phyloP scores from a whole-genome alignment of 164 flowering plant species.

The Vitis rotundifolia region DNA sequence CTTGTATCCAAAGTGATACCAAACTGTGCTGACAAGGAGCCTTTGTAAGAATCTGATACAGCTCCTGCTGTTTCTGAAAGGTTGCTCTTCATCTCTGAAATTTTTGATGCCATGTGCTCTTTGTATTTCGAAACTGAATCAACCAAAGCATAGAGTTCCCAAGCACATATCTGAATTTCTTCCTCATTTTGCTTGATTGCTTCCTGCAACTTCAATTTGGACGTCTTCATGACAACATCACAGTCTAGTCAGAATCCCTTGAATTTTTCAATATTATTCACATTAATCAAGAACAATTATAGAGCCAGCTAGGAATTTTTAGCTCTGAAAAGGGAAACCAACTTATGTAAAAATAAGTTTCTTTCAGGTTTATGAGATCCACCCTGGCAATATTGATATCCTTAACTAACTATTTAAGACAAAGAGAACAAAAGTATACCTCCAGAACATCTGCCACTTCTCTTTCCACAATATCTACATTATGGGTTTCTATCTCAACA shows the following conservation, averaged over 20 bases:
- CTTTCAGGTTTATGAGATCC: no score
- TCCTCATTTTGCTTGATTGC: constrained; percentile 48
- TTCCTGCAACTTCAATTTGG: constrained; percentile 52
- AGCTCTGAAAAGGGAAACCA: no score
- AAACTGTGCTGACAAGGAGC: constrained; percentile 34
- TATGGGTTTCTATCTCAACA: constrained; percentile 42
- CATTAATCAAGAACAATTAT: not conserved
- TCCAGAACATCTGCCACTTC: constrained; percentile 62
- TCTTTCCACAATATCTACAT: constrained; percentile 45
- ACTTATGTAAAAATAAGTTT: no score
- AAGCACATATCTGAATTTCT: constrained; percentile 57
- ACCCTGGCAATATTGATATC: no score
- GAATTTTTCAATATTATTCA: no score
- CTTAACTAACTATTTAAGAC: not conserved
- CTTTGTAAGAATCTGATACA: constrained; percentile 47
- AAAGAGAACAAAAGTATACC: constrained; percentile 29
- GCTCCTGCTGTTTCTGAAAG: constrained; percentile 48
- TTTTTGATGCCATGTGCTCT: constrained; percentile 52
- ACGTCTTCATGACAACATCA: constrained; percentile 35
- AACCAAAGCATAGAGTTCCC: constrained; percentile 55
- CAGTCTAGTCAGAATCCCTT: no score
- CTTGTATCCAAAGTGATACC: constrained; percentile 6
- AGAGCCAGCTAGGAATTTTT: no score
- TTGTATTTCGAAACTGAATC: constrained; percentile 71
- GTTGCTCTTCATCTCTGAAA: constrained; percentile 48